Evolutionary conservation across 1,284 basidiomycete genomes (phyloP), one percentile per base, ranked within the genome.

Genomic region (Apiotrichum veenhuisii): DNA sequence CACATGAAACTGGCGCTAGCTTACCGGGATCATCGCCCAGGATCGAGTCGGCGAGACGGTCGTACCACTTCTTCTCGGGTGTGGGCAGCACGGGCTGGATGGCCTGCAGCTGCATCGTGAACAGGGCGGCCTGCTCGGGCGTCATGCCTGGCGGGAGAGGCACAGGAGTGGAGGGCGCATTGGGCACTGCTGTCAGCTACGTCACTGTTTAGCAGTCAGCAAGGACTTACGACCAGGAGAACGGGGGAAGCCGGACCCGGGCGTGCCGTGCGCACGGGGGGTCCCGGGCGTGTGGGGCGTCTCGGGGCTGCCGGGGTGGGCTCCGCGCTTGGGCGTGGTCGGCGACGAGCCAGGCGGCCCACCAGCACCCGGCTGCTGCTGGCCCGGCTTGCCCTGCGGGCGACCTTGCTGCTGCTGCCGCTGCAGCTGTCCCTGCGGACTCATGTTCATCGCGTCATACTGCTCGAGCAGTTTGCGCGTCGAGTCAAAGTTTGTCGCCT

Each of bases 401-500:
- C 18, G 30, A 23, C 14, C 25, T 25, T 44, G 43, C 25, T 27
- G 43, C 25, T 27, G 22, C 30, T 30, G 30, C 30, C 30, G 30
- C 30, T 30, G 30, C 30, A 30, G 5, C 30, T 30, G 30, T 30
- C 30, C 30, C 33, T 48, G 46, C 11, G 30, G 46, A 5, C 11
- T 14, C 4, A 37, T 17, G 33, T 48, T 37, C 75, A 77, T 48
- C 75, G 63, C 87, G 62, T 96, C 95, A 70, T 98, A 98, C 58
- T 86, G 85, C 72, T 97, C 92, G 17, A 99, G 81, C 47, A 99
- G 82, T 67, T 87, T 88, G 51, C 89, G 86, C 18, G 93, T 95
- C 26, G 85, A 85, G 73, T 99, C 92, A 76, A 90, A 99, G 68
- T 95, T 94, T 0, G 93, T 97, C 68, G 91, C 92, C 78, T 91